These are phyloP conservation scores for Ceratobasidium sp. DNA, from an alignment of 1,284 basidiomycete species.

Conservation along the genomic window DNA sequence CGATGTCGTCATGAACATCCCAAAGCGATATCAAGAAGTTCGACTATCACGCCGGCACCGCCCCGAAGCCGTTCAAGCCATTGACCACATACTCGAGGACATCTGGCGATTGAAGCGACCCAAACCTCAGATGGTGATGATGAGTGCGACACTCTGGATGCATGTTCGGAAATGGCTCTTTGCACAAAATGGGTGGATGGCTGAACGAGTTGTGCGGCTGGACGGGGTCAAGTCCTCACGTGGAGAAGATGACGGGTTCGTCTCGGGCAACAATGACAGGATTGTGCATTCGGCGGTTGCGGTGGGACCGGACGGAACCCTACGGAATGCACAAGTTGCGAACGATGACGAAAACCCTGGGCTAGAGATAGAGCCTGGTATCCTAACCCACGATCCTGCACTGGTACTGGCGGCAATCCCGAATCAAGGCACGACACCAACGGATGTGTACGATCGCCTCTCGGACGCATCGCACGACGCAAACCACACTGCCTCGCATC, in stretches of 20 bases:
- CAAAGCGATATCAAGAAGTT: conserved; percentile 49
- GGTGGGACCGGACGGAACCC: conserved; percentile 63
- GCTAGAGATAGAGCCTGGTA: conserved; percentile 10
- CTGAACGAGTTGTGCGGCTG: conserved; percentile 51
- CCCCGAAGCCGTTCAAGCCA: conserved; percentile 31
- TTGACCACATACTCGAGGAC: conserved; percentile 38
- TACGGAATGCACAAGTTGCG: conserved; percentile 39
- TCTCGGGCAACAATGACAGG: conserved; percentile 11
- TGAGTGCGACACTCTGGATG: conserved; percentile 74
- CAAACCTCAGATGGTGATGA: conserved; percentile 67
- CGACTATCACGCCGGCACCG: background rate
- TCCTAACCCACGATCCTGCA: conserved; percentile 30
- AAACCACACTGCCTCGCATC: background rate
- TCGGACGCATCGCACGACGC: background rate
- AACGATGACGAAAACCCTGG: background rate
- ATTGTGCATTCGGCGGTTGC: conserved; percentile 73
- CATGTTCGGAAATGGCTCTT: conserved; percentile 67
- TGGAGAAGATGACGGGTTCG: background rate
- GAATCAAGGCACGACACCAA: background rate
- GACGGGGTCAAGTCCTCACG: conserved; percentile 17
- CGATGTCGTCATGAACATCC: conserved; percentile 72
- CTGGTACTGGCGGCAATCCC: conserved; percentile 10
- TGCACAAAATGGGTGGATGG: conserved; percentile 51
- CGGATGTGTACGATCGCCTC: background rate
- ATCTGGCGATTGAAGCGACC: conserved; percentile 32